A percentile compares a stretch with the other conserved stretches of the same genome.
Evolutionary conservation across 1,284 basidiomycete species (phyloP).

Genomic region (Meira nashicola): DNA sequence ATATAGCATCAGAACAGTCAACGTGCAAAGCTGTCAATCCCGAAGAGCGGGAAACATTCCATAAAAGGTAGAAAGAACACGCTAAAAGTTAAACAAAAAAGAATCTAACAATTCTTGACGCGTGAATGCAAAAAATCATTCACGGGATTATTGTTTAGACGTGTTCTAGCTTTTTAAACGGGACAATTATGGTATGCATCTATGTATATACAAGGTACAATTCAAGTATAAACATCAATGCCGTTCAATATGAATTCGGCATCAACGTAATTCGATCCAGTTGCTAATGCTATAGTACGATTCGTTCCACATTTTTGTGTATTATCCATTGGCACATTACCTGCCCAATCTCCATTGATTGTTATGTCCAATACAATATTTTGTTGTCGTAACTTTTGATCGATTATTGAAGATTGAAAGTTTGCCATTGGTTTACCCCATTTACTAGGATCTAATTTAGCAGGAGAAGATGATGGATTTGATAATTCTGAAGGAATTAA

Average conservation of each 20-base stretch:
- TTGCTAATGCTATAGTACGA: background rate
- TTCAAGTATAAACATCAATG: background rate
- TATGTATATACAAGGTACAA: too few species aligned
- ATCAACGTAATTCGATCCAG: background rate
- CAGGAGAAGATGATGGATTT: background rate
- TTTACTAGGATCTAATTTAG: background rate
- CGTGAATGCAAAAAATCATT: too few species aligned
- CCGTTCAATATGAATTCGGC: background rate
- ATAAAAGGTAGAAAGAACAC: too few species aligned
- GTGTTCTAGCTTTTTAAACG: too few species aligned
- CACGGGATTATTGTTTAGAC: too few species aligned
- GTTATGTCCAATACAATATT: background rate
- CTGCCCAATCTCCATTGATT: constrained; percentile 2
- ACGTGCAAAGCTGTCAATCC: too few species aligned
- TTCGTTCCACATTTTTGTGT: background rate
- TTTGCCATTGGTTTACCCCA: constrained; percentile 1
- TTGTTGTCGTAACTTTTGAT: background rate
- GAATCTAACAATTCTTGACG: too few species aligned
- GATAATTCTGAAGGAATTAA: background rate
- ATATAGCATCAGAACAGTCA: too few species aligned
- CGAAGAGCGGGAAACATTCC: too few species aligned
- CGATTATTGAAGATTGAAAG: background rate
- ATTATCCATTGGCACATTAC: background rate
- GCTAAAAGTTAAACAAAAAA: too few species aligned
- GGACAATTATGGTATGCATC: too few species aligned